phyloP scores from a whole-genome alignment of 1,139 yeast genomes.

The Zygosaccharomyces sapae region DNA sequence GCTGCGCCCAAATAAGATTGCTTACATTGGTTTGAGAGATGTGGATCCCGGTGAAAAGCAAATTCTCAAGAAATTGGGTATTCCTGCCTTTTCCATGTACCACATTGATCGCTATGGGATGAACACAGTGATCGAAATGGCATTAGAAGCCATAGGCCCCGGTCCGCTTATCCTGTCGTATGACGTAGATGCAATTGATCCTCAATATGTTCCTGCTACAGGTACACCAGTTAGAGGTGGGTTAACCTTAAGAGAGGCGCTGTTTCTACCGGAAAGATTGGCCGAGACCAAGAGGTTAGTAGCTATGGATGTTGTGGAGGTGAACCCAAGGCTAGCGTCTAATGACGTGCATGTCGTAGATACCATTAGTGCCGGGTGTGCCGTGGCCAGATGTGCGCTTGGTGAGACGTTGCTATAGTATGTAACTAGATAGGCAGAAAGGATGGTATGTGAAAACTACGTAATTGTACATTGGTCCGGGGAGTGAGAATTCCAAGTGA shows the following conservation, averaged over 20 bases:
- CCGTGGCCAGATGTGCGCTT: slow-evolving; percentile 87
- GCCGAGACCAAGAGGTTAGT: slow-evolving; percentile 84
- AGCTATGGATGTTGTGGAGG: slow-evolving; percentile 89
- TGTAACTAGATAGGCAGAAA: not conserved
- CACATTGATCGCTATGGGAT: slow-evolving; percentile 94
- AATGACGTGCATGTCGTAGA: slow-evolving; percentile 72
- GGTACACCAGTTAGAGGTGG: slow-evolving; percentile 99
- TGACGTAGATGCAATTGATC: slow-evolving; percentile 97
- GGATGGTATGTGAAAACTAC: not conserved
- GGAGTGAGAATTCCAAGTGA: not conserved
- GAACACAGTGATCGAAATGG: slow-evolving; percentile 88
- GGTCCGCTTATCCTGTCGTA: slow-evolving; percentile 86
- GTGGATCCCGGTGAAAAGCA: slow-evolving; percentile 82
- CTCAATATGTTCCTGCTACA: slow-evolving; percentile 90
- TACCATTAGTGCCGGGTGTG: slow-evolving; percentile 86
- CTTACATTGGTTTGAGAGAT: slow-evolving; percentile 92
- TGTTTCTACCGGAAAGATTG: slow-evolving; percentile 85
- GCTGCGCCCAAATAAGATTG: slow-evolving; percentile 66
- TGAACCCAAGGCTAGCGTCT: slow-evolving; percentile 85
- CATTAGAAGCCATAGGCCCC: slow-evolving; percentile 62
- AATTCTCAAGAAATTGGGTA: slow-evolving; percentile 64
- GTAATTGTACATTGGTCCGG: slow-evolving; percentile 6
- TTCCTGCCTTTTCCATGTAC: slow-evolving; percentile 91
- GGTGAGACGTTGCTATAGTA: slow-evolving; percentile 78
- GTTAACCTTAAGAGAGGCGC: slow-evolving; percentile 86